Percentiles rank a stretch among this genome's conserved stretches.
phyloP scores from a whole-genome alignment of 2,329 filamentous ascomycete genomes.

The Nectriaceae sp. region DNA sequence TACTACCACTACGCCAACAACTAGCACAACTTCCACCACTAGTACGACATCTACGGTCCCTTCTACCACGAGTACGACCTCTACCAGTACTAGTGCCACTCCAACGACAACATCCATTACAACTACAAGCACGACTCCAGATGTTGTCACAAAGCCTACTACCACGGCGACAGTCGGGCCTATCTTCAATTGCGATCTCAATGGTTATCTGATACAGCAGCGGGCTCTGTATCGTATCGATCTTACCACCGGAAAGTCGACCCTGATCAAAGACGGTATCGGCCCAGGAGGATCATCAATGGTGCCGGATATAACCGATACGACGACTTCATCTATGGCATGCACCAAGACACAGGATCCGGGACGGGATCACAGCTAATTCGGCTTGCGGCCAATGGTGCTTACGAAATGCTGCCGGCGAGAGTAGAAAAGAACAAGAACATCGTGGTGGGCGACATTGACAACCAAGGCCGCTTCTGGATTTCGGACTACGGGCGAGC shows the following conservation, averaged over 20 bases:
- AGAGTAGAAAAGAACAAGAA: neutral
- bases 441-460: slow-evolving; percentile 19
- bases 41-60: neutral
- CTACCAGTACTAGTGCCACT: neutral
- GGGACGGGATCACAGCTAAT: slow-evolving; percentile 12
- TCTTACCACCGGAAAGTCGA: slow-evolving; percentile 3
- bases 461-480: slow-evolving; percentile 14
- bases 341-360: neutral
- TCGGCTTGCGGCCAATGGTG: slow-evolving; percentile 17
- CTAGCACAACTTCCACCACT: neutral
- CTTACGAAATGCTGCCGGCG: neutral
- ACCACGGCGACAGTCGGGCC: slow-evolving; percentile 7
- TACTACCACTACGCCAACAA: neutral
- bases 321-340: slow-evolving; percentile 25
- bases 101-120: neutral
- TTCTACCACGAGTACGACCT: neutral
- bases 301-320: slow-evolving; percentile 23
- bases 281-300: slow-evolving; percentile 12
- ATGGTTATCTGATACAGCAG: slow-evolving; percentile 13
- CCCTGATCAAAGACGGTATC: slow-evolving; percentile 1
- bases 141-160: neutral
- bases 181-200: slow-evolving; percentile 14
- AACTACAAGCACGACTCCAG: neutral
- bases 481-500: slow-evolving; percentile 4
- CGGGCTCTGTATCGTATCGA: slow-evolving; percentile 12